Conservation (phyloP, 2,329 filamentous ascomycete genomes). For the Cladophialophora exuberans region DNA sequence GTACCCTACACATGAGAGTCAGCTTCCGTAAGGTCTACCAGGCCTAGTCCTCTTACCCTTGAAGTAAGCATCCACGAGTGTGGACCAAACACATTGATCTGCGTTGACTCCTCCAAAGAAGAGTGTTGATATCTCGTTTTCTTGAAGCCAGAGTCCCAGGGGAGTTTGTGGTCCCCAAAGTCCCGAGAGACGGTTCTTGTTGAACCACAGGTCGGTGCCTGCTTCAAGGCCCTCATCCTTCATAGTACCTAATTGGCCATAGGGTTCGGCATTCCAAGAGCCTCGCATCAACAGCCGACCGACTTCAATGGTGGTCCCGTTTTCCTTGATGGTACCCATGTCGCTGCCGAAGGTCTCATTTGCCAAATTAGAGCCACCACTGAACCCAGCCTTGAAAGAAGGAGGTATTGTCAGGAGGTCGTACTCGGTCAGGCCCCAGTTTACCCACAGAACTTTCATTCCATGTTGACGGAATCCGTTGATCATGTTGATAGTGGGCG, state of each 20-base stretch:
- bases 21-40: background rate
- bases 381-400: constrained; percentile 52
- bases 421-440: constrained; percentile 58
- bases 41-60: constrained; percentile 40
- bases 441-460: constrained; percentile 56
- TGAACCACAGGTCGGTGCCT: constrained; percentile 51
- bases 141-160: constrained; percentile 47
- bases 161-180: constrained; percentile 54
- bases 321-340: constrained; percentile 18
- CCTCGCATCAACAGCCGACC: constrained; percentile 52
- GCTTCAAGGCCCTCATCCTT: constrained; percentile 45
- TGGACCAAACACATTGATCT: constrained; percentile 63
- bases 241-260: constrained; percentile 49
- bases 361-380: constrained; percentile 35
- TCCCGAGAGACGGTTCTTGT: constrained; percentile 63
- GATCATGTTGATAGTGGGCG: constrained; percentile 41
- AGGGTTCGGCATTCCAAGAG: constrained; percentile 56
- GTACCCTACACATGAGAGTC: constrained; percentile 37
- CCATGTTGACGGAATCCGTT: constrained; percentile 52
- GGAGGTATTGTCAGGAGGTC: constrained; percentile 57
- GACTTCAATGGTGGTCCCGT: constrained; percentile 27
- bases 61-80: constrained; percentile 58
- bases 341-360: constrained; percentile 20
- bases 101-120: constrained; percentile 65
- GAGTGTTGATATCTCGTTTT: constrained; percentile 50